Evolutionary conservation across 176 grass and related monocot species (phyloP).

Genomic region (Rhynchospora pubera): DNA sequence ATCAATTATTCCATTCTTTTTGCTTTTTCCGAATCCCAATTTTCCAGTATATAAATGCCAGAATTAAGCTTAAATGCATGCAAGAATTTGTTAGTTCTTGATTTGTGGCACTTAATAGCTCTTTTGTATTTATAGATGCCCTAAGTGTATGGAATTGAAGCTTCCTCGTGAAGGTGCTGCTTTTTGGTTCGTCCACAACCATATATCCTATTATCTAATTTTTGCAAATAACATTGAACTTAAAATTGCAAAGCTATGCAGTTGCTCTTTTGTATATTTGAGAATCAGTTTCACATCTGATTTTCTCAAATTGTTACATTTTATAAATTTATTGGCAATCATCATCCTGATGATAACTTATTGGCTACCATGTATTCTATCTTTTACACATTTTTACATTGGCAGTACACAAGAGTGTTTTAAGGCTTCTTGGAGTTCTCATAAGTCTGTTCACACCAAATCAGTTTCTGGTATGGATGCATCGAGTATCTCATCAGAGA

Average conservation of each 20-base stretch:
- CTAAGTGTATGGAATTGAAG: conserved; percentile 71
- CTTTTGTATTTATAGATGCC: conserved; percentile 56
- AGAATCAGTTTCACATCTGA: not conserved
- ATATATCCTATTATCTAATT: not conserved
- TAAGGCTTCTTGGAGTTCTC: conserved; percentile 73
- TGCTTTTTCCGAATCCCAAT: not conserved
- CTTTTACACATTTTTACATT: not conserved
- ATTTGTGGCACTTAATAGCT: not conserved
- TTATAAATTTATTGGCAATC: not conserved
- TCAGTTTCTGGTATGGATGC: conserved; percentile 9
- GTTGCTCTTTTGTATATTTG: not conserved
- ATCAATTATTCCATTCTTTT: not conserved
- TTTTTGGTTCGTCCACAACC: conserved; percentile 65
- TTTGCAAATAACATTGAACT: not conserved
- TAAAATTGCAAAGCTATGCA: not conserved
- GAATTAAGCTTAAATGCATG: not conserved
- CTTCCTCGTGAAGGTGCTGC: conserved; percentile 68
- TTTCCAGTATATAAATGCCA: not conserved
- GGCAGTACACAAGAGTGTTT: conserved; percentile 87
- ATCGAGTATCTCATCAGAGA: conserved; percentile 30
- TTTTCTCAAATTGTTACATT: not conserved
- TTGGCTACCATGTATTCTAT: not conserved
- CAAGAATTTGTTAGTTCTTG: not conserved
- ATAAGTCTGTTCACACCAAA: conserved; percentile 77
- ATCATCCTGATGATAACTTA: not conserved